Percentiles rank a stretch among this genome's conserved stretches.
These are phyloP conservation scores for Ciborinia camelliae DNA, from an alignment of 2,329 filamentous ascomycete species.

Conservation along the genomic window DNA sequence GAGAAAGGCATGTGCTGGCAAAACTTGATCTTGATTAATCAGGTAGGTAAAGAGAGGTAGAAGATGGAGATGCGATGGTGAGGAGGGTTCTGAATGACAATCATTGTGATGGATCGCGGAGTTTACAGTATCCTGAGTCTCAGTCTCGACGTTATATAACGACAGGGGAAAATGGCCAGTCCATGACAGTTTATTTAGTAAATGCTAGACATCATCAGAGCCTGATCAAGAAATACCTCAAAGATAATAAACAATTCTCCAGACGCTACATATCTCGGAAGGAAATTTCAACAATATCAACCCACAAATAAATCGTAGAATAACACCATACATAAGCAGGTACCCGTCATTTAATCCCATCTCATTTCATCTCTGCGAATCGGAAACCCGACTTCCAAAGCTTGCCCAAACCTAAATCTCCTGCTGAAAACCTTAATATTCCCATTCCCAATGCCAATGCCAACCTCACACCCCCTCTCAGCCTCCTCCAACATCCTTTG, in stretches of 20 bases:
- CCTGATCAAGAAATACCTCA: not conserved
- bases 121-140: not conserved
- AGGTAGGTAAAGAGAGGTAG: too few species aligned
- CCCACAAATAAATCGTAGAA: too few species aligned
- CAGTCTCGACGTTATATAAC: not conserved
- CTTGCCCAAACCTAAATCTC: not conserved
- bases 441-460: too few species aligned
- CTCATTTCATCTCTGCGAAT: not conserved
- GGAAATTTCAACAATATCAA: not conserved
- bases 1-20: not conserved
- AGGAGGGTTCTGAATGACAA: too few species aligned
- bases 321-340: not conserved
- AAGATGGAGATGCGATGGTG: not conserved
- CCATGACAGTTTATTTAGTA: not conserved
- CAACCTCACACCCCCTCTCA: not conserved
- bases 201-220: not conserved
- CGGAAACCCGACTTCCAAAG: not conserved
- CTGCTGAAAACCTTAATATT: not conserved
- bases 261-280: not conserved
- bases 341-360: not conserved
- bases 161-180: not conserved
- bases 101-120: too few species aligned
- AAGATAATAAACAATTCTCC: not conserved
- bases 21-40: not conserved
- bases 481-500: not conserved